phyloP scores from a whole-genome alignment of 805 yeast species.

The Candida nemodendra region DNA sequence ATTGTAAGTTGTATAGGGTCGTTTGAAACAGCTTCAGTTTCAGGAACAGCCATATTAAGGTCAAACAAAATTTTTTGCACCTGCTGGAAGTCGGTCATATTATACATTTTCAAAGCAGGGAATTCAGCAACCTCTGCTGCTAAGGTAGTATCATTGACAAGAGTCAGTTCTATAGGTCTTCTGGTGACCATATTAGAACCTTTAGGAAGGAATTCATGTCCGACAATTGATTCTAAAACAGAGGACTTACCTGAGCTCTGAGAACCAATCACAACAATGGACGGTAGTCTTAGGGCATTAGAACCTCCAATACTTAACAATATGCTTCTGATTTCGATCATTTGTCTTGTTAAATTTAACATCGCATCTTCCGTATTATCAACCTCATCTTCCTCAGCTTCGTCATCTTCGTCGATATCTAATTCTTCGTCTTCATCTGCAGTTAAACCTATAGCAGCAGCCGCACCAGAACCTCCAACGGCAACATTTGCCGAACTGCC shows the following conservation, averaged over 20 bases:
- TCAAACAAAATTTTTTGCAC: conserved; percentile 87
- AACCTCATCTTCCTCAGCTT: conserved; percentile 47
- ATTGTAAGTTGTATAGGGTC: conserved; percentile 94
- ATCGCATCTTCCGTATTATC: conserved; percentile 71
- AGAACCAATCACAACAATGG: conserved; percentile 95
- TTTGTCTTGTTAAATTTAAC: conserved; percentile 85
- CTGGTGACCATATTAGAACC: conserved; percentile 98
- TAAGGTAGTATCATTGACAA: conserved; percentile 76
- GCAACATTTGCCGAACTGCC: conserved; percentile 32
- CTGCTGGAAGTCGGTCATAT: conserved; percentile 81
- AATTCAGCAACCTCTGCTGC: conserved; percentile 91
- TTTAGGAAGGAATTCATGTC: conserved; percentile 96
- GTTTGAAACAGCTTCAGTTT: conserved; percentile 77
- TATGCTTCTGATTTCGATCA: conserved; percentile 91
- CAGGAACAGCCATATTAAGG: conserved; percentile 89
- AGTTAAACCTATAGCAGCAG: conserved; percentile 42
- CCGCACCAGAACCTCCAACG: conserved; percentile 57
- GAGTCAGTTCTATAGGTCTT: conserved; percentile 92
- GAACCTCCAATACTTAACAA: conserved; percentile 70
- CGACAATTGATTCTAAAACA: conserved; percentile 92
- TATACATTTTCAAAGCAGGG: conserved; percentile 81
- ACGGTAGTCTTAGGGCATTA: conserved; percentile 79
- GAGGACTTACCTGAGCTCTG: conserved; percentile 98
- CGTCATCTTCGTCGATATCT: conserved; percentile 37
- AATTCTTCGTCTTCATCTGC: conserved; percentile 36